Conservation (phyloP, 495 filamentous ascomycete genomes). For the Penicillium malachiteum region DNA sequence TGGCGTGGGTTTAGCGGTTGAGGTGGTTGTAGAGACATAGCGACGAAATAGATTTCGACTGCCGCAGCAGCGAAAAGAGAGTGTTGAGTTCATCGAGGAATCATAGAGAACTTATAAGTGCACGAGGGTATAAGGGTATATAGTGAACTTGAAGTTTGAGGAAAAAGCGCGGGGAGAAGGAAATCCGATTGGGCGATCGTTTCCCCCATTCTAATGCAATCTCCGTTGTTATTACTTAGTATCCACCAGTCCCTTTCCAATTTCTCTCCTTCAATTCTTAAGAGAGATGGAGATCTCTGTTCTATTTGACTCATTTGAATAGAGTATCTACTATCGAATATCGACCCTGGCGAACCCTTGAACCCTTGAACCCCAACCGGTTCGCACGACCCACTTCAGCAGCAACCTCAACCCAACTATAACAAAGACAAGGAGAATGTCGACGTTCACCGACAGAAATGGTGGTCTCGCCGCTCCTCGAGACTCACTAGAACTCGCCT, state of each 20-base stretch:
- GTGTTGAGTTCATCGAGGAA: constrained; percentile 16
- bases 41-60: constrained; percentile 19
- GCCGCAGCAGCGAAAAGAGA: constrained; percentile 12
- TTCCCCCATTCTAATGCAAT: constrained; percentile 7
- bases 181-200: constrained; percentile 31
- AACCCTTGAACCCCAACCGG: neutral
- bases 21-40: constrained; percentile 24
- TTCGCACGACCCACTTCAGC: neutral
- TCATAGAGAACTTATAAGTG: neutral
- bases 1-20: constrained; percentile 7
- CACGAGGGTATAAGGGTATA: neutral
- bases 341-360: neutral
- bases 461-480: constrained; percentile 50
- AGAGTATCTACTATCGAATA: neutral
- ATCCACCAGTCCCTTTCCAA: neutral
- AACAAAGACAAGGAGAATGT: neutral
- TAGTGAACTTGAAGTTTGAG: constrained; percentile 1
- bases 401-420: neutral
- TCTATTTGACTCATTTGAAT: constrained; percentile 13
- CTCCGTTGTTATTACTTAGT: neutral
- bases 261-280: constrained; percentile 6
- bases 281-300: constrained; percentile 21
- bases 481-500: constrained; percentile 95
- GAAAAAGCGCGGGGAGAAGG: constrained; percentile 22
- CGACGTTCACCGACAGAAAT: constrained; percentile 14